A percentile compares a stretch with the other conserved stretches of the same genome.
Conservation (phyloP, 441 rosid genomes). For the Daphne laureola region DNA sequence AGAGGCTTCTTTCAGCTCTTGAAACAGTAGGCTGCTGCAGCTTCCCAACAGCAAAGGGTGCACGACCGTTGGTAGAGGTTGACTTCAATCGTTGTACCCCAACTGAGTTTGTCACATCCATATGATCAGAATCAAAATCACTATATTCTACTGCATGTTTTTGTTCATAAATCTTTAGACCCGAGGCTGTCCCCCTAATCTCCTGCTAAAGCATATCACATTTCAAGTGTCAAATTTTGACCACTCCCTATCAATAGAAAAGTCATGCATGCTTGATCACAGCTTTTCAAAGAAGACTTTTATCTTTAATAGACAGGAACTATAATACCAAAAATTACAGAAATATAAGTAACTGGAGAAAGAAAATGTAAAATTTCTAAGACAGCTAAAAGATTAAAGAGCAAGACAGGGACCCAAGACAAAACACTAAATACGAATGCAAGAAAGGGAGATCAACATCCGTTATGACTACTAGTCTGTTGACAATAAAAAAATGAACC, state of each 20-base stretch:
- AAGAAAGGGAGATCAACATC: background rate
- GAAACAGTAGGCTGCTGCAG: conserved; percentile 30
- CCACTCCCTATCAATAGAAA: background rate
- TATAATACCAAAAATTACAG: background rate
- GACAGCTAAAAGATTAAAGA: no score
- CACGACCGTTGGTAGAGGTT: conserved; percentile 26
- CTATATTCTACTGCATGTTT: conserved; percentile 38
- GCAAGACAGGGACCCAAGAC: background rate
- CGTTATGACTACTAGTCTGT: background rate
- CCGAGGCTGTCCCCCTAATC: conserved; percentile 35
- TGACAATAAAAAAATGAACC: background rate
- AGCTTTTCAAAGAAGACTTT: background rate
- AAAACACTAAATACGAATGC: background rate
- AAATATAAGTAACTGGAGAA: no score
- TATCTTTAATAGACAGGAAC: conserved; percentile 4
- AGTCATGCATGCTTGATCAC: background rate
- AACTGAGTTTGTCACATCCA: conserved; percentile 35
- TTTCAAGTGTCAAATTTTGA: conserved; percentile 11
- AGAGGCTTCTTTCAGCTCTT: conserved; percentile 30
- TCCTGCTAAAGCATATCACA: conserved; percentile 24
- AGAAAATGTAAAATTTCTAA: no score
- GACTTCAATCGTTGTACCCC: conserved; percentile 47
- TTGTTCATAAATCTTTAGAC: conserved; percentile 30
- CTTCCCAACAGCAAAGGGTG: conserved; percentile 43
- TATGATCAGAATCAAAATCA: conserved; percentile 44